Base-by-base conservation (phyloP, 176 grass and related monocot genomes). In the Zoysia pacifica region DNA sequence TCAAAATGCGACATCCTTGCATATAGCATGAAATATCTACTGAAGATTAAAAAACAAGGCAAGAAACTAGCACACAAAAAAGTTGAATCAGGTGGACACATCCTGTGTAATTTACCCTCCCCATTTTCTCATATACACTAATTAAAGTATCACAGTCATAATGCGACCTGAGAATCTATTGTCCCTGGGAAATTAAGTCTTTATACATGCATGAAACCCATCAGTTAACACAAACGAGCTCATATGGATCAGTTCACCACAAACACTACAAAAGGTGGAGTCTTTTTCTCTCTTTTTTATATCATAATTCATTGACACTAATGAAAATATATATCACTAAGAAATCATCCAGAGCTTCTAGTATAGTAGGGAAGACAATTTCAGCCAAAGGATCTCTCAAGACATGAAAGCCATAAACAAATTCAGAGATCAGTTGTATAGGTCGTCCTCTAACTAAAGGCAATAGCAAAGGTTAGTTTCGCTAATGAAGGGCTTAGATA, bases 71-170 rank as follows among this genome's bases (percentile, higher is more conserved):
- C 15, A 69, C 7, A 69, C n/a, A 48, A 6, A 11, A 35, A 55
- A 28, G 28, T 13, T 45, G 9, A 5, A 39, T 12, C 40, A 68
- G 7, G 7, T 54, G 42, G 40, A 4, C 48, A 63, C 15, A 19
- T 14, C 9, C 37, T 74, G 39, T 10, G 51, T 19, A 69, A 63
- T 69, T 79, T 74, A 8, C 6, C 69, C 39, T 52, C 28, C 5
- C 41, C 76, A 80, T 79, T 50, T 64, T 65, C 2, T 63, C 74
- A 64, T 39, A 14, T 65, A 28, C 20, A 41, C 10, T 10, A 9
- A 10, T 12, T 20, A 37, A 73, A 72, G 18, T 20, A 2, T 56
- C 53, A 56, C 16, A 56, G 20, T 20, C n/a, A 59, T 20, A 59
- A 20, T 20, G 18, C 56, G 1, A 7, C 18, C 56, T 59, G 56